Percentiles rank a stretch among this genome's conserved stretches.
phyloP scores from a whole-genome alignment of 371 early-diverging fungal genomes.

The Mucor sp. region DNA sequence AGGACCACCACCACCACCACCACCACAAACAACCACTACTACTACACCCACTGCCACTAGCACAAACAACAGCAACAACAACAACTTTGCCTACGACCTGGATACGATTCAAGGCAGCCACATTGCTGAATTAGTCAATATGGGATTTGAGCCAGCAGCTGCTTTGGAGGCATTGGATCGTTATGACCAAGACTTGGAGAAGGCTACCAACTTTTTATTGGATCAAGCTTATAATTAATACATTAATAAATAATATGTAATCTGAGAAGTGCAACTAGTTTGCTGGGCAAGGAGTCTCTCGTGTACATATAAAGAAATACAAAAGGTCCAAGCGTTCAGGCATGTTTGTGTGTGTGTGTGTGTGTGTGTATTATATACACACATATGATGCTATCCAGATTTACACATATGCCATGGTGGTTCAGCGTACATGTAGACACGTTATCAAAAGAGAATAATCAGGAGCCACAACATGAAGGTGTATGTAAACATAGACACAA shows the following conservation, averaged over 20 bases:
- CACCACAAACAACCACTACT: background rate
- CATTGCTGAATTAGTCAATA: slow-evolving; percentile 55
- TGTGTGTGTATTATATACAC: background rate
- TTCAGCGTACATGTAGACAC: slow-evolving; percentile 3
- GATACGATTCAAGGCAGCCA: slow-evolving; percentile 30
- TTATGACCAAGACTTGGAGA: slow-evolving; percentile 69
- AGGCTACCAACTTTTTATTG: slow-evolving; percentile 70
- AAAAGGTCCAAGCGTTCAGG: slow-evolving; percentile 20
- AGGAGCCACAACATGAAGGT: background rate
- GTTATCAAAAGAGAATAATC: slow-evolving; percentile 11
- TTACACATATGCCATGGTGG: background rate
- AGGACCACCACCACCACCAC: too few relatives aligned
- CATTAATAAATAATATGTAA: slow-evolving; percentile 2
- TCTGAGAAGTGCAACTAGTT: background rate
- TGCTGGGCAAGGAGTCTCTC: background rate
- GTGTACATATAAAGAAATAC: background rate
- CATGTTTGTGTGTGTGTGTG: too few relatives aligned
- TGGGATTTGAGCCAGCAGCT: slow-evolving; percentile 68
- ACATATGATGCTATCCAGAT: background rate
- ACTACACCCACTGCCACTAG: background rate
- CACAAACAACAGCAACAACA: background rate
- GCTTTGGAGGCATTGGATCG: slow-evolving; percentile 67
- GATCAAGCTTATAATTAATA: slow-evolving; percentile 45
- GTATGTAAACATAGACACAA: slow-evolving; percentile 1
- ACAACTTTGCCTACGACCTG: slow-evolving; percentile 6